Evolutionary conservation across 163 green algal genomes (phyloP), one percentile per base, ranked within the genome.

Genomic region (Chloroidium sp.): DNA sequence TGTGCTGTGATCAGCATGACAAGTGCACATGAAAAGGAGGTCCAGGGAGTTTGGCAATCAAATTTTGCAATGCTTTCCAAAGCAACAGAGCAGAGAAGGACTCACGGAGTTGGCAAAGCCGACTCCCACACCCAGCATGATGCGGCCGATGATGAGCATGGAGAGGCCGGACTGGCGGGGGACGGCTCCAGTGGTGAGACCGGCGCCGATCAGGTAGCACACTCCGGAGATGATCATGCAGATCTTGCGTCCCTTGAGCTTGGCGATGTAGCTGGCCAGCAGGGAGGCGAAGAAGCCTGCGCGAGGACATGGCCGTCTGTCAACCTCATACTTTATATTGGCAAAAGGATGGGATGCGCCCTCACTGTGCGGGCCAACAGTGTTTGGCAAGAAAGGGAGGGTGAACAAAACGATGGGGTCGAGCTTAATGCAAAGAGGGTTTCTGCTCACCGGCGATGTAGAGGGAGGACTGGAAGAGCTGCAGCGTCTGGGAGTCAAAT

Each of bases 61-160:
- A 36, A 36, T 36, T 36, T 36, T 36, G 36, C 36, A 36, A 36
- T 36, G 36, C 36, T 36, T 36, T 36, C 36, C 36, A 36, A 36
- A 36, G 36, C 36, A 36, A 36, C 36, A 36, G 36, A 36, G 36
- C 36, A 72, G 64, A 10, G 64, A 72, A 72, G 8, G 64, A 10
- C 64, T 6, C 64, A 72, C 64, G 6, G n/a, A 74, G 57, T 88
- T 91, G 75, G 87, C 89, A 79, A 89, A 86, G 69, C 90, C 90
- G 72, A 93, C 87, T 61, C 90, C 90, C 4, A 94, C 76, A 59
- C 88, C 90, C 14, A 93, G 83, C 62, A 88, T 78, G 57, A 92
- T 76, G 74, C 90, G 88, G 14, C 90, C 90, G 1, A 89, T 75
- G 62, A 92, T 80, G 13, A 93, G 88, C 89, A 92, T 89, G 62